Evolutionary conservation across 441 rosid genomes (phyloP), one percentile per base, ranked within the genome.

Genomic region (Populus hybrid): DNA sequence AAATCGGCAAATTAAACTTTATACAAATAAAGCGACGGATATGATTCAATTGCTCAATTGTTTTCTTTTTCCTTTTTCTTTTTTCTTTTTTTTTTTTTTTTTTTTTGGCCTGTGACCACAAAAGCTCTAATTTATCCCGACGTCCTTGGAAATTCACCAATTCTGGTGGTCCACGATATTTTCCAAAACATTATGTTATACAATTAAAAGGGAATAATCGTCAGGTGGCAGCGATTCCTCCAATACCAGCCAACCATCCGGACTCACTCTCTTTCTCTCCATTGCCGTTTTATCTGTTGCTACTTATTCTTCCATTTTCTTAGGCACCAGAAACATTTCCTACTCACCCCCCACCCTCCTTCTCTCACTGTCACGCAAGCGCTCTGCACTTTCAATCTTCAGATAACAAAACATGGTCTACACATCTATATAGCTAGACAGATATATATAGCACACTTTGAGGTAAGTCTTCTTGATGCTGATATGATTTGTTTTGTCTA

Each of bases 191-290:
- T 24, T 35, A 63, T 38, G 28, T 5, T 34, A 66, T 23, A 35
- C 7, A 7, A 16, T 38, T 23, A 1, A 64, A 64, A 59, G 4
- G 35, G 59, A 66, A 57, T 53, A 19, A 40, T 53, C 24, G 30
- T 18, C 30, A 53, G 77, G 26, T 53, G 81, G 75, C 73, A 80
- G 82, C 84, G 86, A 81, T 83, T 18, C 53, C 28, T 80, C 80
- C 82, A 76, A 74, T 50, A 74, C 23, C 24, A 71, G 65, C 85
- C 87, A 83, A 35, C 28, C 81, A 78, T 75, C 77, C 28, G 69
- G 26, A 30, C 65, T 63, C 35, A 5, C 35, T 64, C 57, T 69
- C n/a, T 2, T 30, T 64, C 75, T 40, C 24, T 68, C 23, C 30
- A 53, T 72, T 14, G 82, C 81, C 79, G 82, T 75, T 82, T 77